Evolutionary conservation across 2,329 filamentous ascomycete species (phyloP).

Genomic region (Clarireedia paspali): DNA sequence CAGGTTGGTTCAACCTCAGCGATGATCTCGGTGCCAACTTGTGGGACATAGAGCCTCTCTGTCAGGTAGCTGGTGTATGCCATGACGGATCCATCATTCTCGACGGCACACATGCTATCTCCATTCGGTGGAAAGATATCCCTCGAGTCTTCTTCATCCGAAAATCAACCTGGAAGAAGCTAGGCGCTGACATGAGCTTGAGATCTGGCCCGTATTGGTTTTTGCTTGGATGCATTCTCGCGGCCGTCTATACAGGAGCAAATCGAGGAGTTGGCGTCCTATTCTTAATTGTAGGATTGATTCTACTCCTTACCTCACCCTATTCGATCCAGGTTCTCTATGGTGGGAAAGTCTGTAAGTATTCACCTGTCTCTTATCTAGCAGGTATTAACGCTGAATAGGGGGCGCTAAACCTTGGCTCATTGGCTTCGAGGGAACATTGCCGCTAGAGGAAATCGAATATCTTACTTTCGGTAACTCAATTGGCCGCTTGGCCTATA

Average conservation of each 20-base stretch:
- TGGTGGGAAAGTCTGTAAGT: conserved; percentile 14
- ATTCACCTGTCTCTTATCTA: neutral
- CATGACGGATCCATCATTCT: conserved; percentile 28
- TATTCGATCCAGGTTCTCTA: conserved; percentile 10
- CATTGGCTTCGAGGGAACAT: conserved; percentile 16
- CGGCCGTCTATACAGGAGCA: neutral
- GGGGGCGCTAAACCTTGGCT: conserved; percentile 9
- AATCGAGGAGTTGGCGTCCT: conserved; percentile 1
- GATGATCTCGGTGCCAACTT: conserved; percentile 27
- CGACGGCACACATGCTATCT: conserved; percentile 26
- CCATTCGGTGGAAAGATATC: conserved; percentile 30
- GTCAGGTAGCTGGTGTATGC: conserved; percentile 28
- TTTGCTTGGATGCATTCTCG: neutral
- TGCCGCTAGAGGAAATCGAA: conserved; percentile 8
- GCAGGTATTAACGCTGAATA: neutral
- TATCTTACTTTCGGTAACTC: conserved; percentile 15
- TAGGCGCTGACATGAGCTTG: neutral
- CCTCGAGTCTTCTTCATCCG: conserved; percentile 3
- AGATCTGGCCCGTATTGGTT: conserved; percentile 3
- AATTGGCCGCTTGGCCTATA: conserved; percentile 14
- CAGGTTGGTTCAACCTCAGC: conserved; percentile 17
- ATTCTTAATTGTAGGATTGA: conserved; percentile 7
- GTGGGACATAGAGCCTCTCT: conserved; percentile 30
- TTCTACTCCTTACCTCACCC: conserved; percentile 10
- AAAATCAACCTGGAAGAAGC: conserved; percentile 5